These are phyloP conservation scores for Boeremia exigua DNA, from an alignment of 2,329 filamentous ascomycete species.

Conservation along the genomic window DNA sequence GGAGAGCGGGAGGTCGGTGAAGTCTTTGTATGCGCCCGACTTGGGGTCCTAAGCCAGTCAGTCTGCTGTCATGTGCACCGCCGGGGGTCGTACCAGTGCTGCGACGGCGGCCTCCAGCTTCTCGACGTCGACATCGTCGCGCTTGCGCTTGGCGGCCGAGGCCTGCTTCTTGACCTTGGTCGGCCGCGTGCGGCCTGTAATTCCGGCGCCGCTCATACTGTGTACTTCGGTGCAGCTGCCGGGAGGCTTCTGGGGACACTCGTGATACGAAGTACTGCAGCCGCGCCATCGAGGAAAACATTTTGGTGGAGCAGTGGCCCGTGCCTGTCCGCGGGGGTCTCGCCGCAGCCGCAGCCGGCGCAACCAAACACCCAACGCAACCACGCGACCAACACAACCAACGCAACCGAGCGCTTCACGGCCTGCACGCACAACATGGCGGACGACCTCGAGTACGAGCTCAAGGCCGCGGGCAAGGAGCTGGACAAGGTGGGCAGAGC, in stretches of 20 bases:
- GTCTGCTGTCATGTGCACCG: neutral
- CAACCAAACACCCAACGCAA: conserved; percentile 1
- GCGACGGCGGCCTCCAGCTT: conserved; percentile 53
- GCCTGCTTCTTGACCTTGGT: conserved; percentile 65
- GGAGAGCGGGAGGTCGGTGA: conserved; percentile 86
- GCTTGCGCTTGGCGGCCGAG: conserved; percentile 60
- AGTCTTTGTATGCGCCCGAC: conserved; percentile 66
- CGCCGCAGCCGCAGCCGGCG: neutral
- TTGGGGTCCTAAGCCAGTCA: conserved; percentile 64
- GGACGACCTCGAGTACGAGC: conserved; percentile 19
- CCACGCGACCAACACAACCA: too few species aligned
- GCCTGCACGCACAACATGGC: too few species aligned
- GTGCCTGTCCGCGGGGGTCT: conserved; percentile 35
- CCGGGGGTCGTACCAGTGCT: conserved; percentile 47
- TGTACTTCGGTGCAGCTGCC: conserved; percentile 17
- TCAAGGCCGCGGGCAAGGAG: conserved; percentile 67
- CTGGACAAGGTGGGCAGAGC: conserved; percentile 78
- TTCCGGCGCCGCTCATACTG: conserved; percentile 40
- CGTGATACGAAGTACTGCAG: neutral
- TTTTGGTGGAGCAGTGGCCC: conserved; percentile 34
- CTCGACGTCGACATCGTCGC: conserved; percentile 58
- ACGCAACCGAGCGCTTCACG: too few species aligned
- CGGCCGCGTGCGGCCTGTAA: conserved; percentile 53
- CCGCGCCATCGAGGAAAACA: conserved; percentile 18
- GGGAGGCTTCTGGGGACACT: neutral